Conservation (phyloP, 163 green algal species). For the Scenedesmus sp. region DNA sequence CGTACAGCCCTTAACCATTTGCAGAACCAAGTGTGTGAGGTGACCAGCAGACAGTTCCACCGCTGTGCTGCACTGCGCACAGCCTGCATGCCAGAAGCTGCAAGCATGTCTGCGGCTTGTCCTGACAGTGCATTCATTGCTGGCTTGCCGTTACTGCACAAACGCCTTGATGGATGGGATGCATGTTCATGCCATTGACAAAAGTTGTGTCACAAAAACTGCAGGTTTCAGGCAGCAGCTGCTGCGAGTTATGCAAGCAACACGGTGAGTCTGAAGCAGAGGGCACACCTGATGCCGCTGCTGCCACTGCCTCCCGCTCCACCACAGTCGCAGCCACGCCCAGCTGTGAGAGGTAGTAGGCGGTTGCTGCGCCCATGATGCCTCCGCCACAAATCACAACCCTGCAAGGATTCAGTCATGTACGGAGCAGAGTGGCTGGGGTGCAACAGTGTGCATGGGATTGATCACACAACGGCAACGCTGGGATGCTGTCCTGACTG, state of each 20-base stretch:
- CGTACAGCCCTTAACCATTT: too few species aligned
- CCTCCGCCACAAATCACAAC: conserved; percentile 85
- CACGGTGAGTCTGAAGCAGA: not conserved
- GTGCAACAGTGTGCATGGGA: not conserved
- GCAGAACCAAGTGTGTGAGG: too few species aligned
- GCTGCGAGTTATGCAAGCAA: not conserved
- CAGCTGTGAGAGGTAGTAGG: conserved; percentile 80
- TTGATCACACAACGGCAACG: not conserved
- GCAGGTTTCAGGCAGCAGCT: not conserved
- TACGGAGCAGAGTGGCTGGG: not conserved
- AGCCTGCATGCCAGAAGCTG: too few species aligned
- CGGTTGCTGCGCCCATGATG: conserved; percentile 82
- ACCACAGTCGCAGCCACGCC: conserved; percentile 74
- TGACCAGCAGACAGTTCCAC: too few species aligned
- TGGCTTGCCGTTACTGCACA: too few species aligned
- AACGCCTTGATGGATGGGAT: too few species aligned
- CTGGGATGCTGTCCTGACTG: not conserved
- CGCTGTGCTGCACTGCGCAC: too few species aligned
- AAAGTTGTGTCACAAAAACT: not conserved
- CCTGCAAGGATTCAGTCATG: conserved; percentile 41
- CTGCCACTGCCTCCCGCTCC: conserved; percentile 79
- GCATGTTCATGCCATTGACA: too few species aligned
- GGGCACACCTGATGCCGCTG: conserved; percentile 76
- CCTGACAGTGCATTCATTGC: not conserved
- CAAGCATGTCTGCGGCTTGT: too few species aligned